A percentile compares a stretch with the other conserved stretches of the same genome.
These are phyloP conservation scores for Starmerella gropengiesseri DNA, from an alignment of 805 yeast species.

Conservation along the genomic window DNA sequence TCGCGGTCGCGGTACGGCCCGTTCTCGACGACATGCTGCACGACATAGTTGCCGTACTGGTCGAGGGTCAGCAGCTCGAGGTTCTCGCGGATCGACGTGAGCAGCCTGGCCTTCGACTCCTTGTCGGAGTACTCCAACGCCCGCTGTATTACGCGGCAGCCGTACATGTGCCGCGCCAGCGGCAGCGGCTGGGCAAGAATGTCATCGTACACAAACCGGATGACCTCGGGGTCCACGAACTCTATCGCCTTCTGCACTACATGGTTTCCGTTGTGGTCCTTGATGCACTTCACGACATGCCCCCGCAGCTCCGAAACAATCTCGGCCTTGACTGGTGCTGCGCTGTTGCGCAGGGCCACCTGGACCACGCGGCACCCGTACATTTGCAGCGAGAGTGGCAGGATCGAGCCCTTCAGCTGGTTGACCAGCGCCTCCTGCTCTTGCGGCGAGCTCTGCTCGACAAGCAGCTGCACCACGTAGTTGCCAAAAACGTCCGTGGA, in stretches of 20 bases:
- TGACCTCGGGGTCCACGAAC: conserved; percentile 56
- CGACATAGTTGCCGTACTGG: conserved; percentile 95
- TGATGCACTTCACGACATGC: conserved; percentile 56
- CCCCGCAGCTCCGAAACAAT: conserved; percentile 61
- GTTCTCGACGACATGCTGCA: conserved; percentile 85
- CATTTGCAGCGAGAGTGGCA: conserved; percentile 78
- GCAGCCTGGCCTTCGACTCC: conserved; percentile 54
- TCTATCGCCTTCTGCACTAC: conserved; percentile 94
- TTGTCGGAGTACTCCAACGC: conserved; percentile 65
- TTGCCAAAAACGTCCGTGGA: conserved; percentile 98
- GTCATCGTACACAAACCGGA: conserved; percentile 63
- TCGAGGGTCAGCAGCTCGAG: conserved; percentile 76
- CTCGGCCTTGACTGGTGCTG: conserved; percentile 49
- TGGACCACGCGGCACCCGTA: conserved; percentile 97
- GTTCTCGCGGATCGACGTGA: conserved; percentile 61
- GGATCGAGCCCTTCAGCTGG: conserved; percentile 62
- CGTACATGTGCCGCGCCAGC: conserved; percentile 89
- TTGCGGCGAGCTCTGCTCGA: conserved; percentile 64
- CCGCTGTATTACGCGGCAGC: conserved; percentile 93
- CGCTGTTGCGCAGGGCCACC: conserved; percentile 70
- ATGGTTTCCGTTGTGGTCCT: conserved; percentile 96
- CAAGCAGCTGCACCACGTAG: conserved; percentile 88
- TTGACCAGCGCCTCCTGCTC: conserved; percentile 62
- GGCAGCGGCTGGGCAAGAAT: conserved; percentile 57
- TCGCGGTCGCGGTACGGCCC: conserved; percentile 52